phyloP scores from a whole-genome alignment of 495 filamentous ascomycete species.

The Haplographium delicatum region DNA sequence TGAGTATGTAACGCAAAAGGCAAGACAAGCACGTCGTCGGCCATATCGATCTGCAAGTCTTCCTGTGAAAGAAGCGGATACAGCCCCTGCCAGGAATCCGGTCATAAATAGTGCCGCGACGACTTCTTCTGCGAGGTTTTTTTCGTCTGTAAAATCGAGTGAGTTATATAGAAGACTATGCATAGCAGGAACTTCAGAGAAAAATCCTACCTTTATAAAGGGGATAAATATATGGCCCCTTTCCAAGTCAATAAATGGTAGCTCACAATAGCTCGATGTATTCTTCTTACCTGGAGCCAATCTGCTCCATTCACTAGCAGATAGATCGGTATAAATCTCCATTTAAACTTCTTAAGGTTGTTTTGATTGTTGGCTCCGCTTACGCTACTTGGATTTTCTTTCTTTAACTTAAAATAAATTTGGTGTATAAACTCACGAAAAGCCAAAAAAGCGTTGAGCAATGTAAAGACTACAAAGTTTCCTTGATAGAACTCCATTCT shows the following conservation, averaged over 20 bases:
- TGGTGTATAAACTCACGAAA: slow-evolving; percentile 18
- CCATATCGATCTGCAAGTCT: slow-evolving; percentile 45
- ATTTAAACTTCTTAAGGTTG: slow-evolving; percentile 25
- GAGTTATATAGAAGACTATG: not conserved
- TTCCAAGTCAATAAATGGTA: slow-evolving; percentile 10
- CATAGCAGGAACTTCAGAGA: not conserved
- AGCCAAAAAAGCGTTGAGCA: slow-evolving; percentile 13
- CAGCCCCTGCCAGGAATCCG: slow-evolving; percentile 45
- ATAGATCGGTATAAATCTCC: slow-evolving; percentile 39
- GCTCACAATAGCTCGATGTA: not conserved
- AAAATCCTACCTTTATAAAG: slow-evolving; percentile 36
- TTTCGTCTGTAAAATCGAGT: slow-evolving; percentile 31
- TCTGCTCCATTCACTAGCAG: slow-evolving; percentile 45
- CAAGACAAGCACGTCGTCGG: slow-evolving; percentile 40
- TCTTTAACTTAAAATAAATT: not conserved
- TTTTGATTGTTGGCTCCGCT: not conserved
- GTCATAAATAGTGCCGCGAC: slow-evolving; percentile 46
- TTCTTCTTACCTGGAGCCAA: slow-evolving; percentile 42
- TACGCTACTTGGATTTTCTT: not conserved
- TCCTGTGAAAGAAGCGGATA: slow-evolving; percentile 44
- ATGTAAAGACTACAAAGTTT: slow-evolving; percentile 20
- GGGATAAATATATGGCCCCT: slow-evolving; percentile 50
- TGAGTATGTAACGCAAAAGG: slow-evolving; percentile 45
- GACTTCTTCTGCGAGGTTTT: slow-evolving; percentile 37
- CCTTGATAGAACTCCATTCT: slow-evolving; percentile 24